phyloP scores from a whole-genome alignment of 2,329 filamentous ascomycete species.

The Penicillium corylophilum region DNA sequence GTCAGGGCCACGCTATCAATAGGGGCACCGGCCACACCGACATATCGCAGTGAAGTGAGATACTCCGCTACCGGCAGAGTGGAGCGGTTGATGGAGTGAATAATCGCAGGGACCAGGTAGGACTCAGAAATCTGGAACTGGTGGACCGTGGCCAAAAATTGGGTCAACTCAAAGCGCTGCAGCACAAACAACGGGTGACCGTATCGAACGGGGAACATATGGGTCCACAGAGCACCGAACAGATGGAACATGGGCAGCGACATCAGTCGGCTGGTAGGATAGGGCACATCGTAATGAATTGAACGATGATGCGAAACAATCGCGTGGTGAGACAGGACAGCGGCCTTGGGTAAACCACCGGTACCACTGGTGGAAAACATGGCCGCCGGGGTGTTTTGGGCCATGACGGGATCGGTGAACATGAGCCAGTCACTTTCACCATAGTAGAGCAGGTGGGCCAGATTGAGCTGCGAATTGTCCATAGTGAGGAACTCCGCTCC shows the following conservation, averaged over 20 bases:
- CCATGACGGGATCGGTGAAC: slow-evolving; percentile 43
- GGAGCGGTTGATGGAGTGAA: slow-evolving; percentile 37
- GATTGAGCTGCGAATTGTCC: slow-evolving; percentile 21
- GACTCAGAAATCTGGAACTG: slow-evolving; percentile 50
- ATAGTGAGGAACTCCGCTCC: slow-evolving; percentile 9
- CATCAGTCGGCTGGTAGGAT: slow-evolving; percentile 46
- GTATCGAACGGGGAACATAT: slow-evolving; percentile 48
- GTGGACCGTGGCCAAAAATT: slow-evolving; percentile 42
- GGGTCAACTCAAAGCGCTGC: slow-evolving; percentile 44
- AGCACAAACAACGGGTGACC: slow-evolving; percentile 51
- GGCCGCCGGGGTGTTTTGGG: slow-evolving; percentile 51
- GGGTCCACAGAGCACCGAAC: slow-evolving; percentile 49
- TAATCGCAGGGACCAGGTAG: slow-evolving; percentile 49
- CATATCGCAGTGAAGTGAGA: slow-evolving; percentile 44
- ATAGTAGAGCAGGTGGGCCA: slow-evolving; percentile 43
- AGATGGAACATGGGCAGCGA: slow-evolving; percentile 56
- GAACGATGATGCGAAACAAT: slow-evolving; percentile 52
- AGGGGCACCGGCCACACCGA: slow-evolving; percentile 52
- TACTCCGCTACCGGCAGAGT: slow-evolving; percentile 24
- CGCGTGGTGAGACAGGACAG: slow-evolving; percentile 58
- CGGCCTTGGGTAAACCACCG: slow-evolving; percentile 61
- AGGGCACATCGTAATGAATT: slow-evolving; percentile 44
- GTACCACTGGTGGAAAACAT: slow-evolving; percentile 59
- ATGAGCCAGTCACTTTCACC: slow-evolving; percentile 51
- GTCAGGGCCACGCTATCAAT: slow-evolving; percentile 44